Percentiles rank a stretch among this genome's conserved stretches.
Evolutionary conservation across 2,329 filamentous ascomycete species (phyloP).

Genomic region (Alternaria hordeiaustralica): DNA sequence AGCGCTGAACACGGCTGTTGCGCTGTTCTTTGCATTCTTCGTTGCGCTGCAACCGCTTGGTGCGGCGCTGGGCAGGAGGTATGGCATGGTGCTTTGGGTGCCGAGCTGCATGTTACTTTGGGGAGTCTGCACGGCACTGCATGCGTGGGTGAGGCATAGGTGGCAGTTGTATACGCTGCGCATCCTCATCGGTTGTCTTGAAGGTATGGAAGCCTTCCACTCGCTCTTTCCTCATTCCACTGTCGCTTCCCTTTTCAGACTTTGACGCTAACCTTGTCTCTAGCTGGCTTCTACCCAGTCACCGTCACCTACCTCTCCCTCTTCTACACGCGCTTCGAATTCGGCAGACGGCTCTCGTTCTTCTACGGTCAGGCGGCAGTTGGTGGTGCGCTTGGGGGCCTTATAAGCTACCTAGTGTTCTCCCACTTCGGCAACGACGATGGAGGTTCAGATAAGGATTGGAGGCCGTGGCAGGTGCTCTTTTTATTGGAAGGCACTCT

Average conservation of each 20-base stretch:
- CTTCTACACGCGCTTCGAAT: constrained; percentile 66
- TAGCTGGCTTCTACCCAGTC: constrained; percentile 65
- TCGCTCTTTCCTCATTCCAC: neutral
- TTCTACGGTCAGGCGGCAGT: constrained; percentile 66
- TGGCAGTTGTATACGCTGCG: constrained; percentile 58
- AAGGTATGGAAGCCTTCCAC: constrained; percentile 40
- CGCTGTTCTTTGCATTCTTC: constrained; percentile 65
- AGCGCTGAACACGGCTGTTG: constrained; percentile 63
- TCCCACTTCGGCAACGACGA: constrained; percentile 45
- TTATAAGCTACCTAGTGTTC: constrained; percentile 60
- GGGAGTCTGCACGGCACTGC: constrained; percentile 58
- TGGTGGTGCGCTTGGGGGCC: constrained; percentile 63
- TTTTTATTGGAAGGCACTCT: constrained; percentile 58
- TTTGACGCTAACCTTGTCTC: constrained; percentile 26
- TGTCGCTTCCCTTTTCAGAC: too few species aligned
- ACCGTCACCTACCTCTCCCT: constrained; percentile 65
- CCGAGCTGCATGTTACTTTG: constrained; percentile 63
- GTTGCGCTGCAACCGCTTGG: constrained; percentile 64
- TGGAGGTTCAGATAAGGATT: constrained; percentile 28
- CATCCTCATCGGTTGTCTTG: constrained; percentile 55
- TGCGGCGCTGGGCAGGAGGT: constrained; percentile 64
- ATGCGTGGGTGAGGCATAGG: constrained; percentile 54
- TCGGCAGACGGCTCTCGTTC: constrained; percentile 60
- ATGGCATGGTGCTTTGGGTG: constrained; percentile 63
- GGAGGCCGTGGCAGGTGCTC: constrained; percentile 59